Evolutionary conservation across 2,329 filamentous ascomycete genomes (phyloP).

Genomic region (Dothideomycetes sp.): DNA sequence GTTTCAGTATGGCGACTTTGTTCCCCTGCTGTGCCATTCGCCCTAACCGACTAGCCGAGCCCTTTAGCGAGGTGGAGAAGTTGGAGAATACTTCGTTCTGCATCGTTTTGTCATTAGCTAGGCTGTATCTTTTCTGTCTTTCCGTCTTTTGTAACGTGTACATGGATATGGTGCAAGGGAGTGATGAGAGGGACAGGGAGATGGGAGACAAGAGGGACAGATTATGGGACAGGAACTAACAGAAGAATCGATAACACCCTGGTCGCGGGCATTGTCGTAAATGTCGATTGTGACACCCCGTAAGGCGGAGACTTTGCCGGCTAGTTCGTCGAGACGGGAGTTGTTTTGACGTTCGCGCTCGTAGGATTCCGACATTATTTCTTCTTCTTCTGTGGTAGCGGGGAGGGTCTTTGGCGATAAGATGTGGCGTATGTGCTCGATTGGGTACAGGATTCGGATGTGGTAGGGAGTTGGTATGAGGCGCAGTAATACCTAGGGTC

Average conservation of each 20-base stretch:
- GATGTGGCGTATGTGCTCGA: no score
- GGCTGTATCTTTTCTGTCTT: no score
- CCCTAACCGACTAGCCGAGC: constrained; percentile 69
- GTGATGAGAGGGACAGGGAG: background rate
- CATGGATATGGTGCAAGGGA: background rate
- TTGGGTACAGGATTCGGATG: no score
- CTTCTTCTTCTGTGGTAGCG: no score
- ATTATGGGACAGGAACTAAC: no score
- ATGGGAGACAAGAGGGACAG: constrained; percentile 2
- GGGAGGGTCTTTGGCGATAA: no score
- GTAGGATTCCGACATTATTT: constrained; percentile 45
- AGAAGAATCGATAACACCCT: constrained; percentile 78
- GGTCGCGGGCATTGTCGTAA: constrained; percentile 86
- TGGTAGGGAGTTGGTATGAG: no score
- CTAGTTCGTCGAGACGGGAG: constrained; percentile 81
- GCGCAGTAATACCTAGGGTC: no score
- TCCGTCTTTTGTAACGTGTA: background rate
- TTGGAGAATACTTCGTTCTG: constrained; percentile 84
- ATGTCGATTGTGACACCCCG: constrained; percentile 95
- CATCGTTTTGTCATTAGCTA: background rate
- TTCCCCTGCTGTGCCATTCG: constrained; percentile 89
- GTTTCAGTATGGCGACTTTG: constrained; percentile 80
- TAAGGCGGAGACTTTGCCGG: constrained; percentile 80
- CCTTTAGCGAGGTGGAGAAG: constrained; percentile 72
- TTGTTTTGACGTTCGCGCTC: constrained; percentile 73